Base-by-base conservation (phyloP, 805 yeast species). In the Sporopachydermia lactativora region DNA sequence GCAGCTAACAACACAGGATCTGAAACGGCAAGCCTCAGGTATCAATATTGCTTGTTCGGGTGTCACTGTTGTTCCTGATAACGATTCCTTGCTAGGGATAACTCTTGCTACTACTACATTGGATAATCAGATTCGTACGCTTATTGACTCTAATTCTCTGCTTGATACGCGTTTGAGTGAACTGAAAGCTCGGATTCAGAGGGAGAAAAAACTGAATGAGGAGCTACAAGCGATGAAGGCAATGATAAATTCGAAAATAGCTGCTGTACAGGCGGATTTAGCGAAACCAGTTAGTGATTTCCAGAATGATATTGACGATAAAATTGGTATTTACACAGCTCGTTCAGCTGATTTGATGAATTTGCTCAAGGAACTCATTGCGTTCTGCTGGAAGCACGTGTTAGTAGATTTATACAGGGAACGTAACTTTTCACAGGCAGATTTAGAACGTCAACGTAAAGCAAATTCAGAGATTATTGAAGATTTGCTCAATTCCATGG, bases 401-500 rank as follows among this genome's bases (percentile, higher is more conserved):
- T 24, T 24, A n/a, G n/a, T 24, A 8, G 31, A 24, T 24, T 24
- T 24, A 24, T 24, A 24, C n/a, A 24, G n/a, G n/a, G 31, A 24
- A 24, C 8, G 31, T 8, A 24, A 24, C n/a, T 24, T 24, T 24
- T 24, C 31, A 8, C 31, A 24, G 8, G 31, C 31, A 24, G 31
- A 24, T n/a, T 24, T 24, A 24, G 31, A 24, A 24, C 31, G 31
- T 24, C 31, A 24, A 24, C 8, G 31, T 8, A 24, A 24, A 24
- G 31, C 31, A 24, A 36, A 36, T 15, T 36, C 17, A 8, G 18
- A 14, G 19, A 16, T 36, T 5, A 36, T 36, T 13, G 39, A 36
- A 36, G 18, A 36, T 17, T 36, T 36, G 14, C 19, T 36, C n/a
- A 36, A 36, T 36, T 8, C 39, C 5, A 36, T 36, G 39, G 18